These are phyloP conservation scores for Claviceps africana DNA, from an alignment of 2,329 filamentous ascomycete species.

Conservation along the genomic window DNA sequence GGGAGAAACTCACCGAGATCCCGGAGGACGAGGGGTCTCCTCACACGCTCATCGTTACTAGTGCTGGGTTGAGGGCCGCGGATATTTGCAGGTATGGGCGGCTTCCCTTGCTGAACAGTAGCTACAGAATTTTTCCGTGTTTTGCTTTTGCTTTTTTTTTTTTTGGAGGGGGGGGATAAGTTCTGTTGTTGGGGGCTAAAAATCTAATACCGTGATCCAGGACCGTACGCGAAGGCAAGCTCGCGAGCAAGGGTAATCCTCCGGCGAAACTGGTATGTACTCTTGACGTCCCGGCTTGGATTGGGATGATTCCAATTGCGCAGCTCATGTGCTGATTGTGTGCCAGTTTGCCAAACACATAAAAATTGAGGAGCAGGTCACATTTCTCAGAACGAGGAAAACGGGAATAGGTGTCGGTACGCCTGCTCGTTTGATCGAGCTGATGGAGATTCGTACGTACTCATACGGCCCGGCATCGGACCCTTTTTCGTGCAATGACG, in stretches of 20 bases:
- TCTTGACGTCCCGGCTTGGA: background rate
- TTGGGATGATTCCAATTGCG: background rate
- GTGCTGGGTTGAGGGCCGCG: constrained; percentile 72
- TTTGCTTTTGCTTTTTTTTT: too few relatives aligned
- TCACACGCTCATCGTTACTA: constrained; percentile 81
- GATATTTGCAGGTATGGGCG: constrained; percentile 57
- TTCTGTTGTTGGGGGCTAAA: too few relatives aligned
- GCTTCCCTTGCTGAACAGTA: background rate
- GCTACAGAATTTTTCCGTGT: background rate
- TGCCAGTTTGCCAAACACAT: constrained; percentile 84
- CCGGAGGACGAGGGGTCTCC: constrained; percentile 57
- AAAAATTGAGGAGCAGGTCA: constrained; percentile 76
- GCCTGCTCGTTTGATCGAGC: constrained; percentile 64
- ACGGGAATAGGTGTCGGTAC: constrained; percentile 86
- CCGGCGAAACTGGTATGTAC: constrained; percentile 62
- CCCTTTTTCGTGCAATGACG: background rate
- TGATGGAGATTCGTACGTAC: constrained; percentile 67
- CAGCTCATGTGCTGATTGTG: background rate
- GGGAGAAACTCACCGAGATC: constrained; percentile 46
- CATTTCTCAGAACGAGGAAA: constrained; percentile 53
- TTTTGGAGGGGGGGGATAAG: too few relatives aligned
- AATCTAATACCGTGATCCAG: constrained; percentile 28
- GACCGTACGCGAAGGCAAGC: constrained; percentile 47
- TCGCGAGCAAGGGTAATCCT: constrained; percentile 61
- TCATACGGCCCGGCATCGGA: background rate